Evolutionary conservation across 257 asterid genomes (phyloP).

Genomic region (Thymus quinquecostatus): DNA sequence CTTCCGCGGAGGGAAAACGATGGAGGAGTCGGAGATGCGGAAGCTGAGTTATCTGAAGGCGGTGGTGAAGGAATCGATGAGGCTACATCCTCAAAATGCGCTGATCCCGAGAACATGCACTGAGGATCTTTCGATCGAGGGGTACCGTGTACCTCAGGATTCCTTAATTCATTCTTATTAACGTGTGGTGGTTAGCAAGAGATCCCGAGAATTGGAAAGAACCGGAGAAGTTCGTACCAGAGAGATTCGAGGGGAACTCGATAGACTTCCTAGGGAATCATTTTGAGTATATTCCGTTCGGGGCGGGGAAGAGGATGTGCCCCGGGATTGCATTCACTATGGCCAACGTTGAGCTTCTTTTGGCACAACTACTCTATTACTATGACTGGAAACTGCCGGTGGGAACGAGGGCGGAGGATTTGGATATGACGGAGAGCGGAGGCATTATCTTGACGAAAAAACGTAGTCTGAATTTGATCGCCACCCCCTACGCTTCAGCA

Average conservation of each 20-base stretch:
- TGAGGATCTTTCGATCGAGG: too few relatives aligned
- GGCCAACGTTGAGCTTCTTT: slow-evolving; percentile 29
- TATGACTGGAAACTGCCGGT: slow-evolving; percentile 39
- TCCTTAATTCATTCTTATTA: slow-evolving; percentile 30
- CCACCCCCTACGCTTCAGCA: background rate
- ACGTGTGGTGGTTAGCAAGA: slow-evolving; percentile 42
- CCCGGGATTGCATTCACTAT: slow-evolving; percentile 36
- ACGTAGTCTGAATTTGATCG: slow-evolving; percentile 9
- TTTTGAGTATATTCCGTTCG: slow-evolving; percentile 38
- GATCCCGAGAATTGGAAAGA: slow-evolving; percentile 36
- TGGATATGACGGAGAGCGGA: slow-evolving; percentile 33
- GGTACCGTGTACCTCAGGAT: background rate
- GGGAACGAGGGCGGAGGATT: too few relatives aligned
- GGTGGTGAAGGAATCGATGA: too few relatives aligned
- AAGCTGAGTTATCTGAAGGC: too few relatives aligned
- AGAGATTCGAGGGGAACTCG: slow-evolving; percentile 32
- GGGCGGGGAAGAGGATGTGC: slow-evolving; percentile 42
- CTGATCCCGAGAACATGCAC: too few relatives aligned
- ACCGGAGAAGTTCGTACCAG: slow-evolving; percentile 33
- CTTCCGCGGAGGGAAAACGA: too few relatives aligned
- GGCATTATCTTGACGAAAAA: slow-evolving; percentile 34
- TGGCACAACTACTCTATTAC: slow-evolving; percentile 35
- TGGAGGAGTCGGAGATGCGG: too few relatives aligned
- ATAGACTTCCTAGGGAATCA: slow-evolving; percentile 32
- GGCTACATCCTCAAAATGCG: too few relatives aligned